These are phyloP conservation scores for Areca catechu DNA, from an alignment of 176 grass and related monocot genomes.

Conservation along the genomic window DNA sequence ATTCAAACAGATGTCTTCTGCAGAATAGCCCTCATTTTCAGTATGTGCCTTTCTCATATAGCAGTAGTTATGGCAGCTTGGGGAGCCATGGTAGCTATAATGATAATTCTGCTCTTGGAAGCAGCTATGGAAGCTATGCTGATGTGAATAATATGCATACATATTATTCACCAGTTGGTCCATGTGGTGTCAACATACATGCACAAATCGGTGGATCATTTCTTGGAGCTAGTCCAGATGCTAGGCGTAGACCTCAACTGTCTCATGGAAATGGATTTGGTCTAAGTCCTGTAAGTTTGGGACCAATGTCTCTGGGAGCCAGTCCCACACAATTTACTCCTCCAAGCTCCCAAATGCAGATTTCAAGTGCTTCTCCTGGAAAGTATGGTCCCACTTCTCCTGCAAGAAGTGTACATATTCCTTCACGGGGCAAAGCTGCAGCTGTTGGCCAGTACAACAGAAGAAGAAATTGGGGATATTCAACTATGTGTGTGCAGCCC, in stretches of 20 bases:
- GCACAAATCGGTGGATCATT: constrained; percentile 68
- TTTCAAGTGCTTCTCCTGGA: constrained; percentile 34
- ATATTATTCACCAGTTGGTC: constrained; percentile 59
- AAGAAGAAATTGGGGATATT: constrained; percentile 51
- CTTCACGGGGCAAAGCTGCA: constrained; percentile 63
- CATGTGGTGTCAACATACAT: constrained; percentile 68
- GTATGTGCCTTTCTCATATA: constrained; percentile 66
- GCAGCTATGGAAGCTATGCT: constrained; percentile 83
- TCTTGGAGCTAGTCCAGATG: constrained; percentile 79
- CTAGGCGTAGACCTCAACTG: constrained; percentile 59
- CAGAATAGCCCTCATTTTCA: constrained; percentile 48
- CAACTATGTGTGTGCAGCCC: constrained; percentile 52
- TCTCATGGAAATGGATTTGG: constrained; percentile 60
- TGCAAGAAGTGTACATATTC: constrained; percentile 48
- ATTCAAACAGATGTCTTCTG: constrained; percentile 40
- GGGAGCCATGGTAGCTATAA: constrained; percentile 77
- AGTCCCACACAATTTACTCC: constrained; percentile 96
- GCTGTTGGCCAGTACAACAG: constrained; percentile 74
- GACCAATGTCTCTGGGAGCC: constrained; percentile 74
- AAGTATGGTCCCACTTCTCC: constrained; percentile 68
- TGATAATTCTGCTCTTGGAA: constrained; percentile 52
- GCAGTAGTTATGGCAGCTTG: constrained; percentile 83
- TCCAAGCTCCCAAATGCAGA: constrained; percentile 63
- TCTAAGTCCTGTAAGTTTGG: constrained; percentile 63
- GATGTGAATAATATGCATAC: constrained; percentile 41